Evolutionary conservation across 179 eudicot genomes (phyloP), one percentile per base, ranked within the genome.

Genomic region (Drosera spatulata): DNA sequence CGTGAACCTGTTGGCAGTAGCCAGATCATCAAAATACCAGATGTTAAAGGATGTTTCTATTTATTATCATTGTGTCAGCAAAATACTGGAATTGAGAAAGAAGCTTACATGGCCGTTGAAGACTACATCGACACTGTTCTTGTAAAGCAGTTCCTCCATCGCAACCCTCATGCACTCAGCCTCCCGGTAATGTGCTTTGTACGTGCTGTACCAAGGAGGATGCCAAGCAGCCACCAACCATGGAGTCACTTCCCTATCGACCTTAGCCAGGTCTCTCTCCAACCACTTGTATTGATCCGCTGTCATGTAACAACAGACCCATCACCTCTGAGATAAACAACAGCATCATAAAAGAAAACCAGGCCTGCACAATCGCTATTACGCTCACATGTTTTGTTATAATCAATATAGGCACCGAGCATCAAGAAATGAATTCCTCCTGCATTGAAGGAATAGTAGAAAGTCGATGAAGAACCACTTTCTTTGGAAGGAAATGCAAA

Each of bases 201-300:
- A 93, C 40, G 81, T 68, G 61, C 75, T 81, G 73, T 89, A 93
- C 99, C 99, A 89, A 37, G 99, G 99, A 61, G 97, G 84, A 76
- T 93, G 97, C 97, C 95, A 89, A 60, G 85, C 64, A 61, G 84
- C 95, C 53, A 89, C 77, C 68, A 93, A 70, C 99, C 99, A 93
- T 56, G 99, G 99, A 53, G 99, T 89, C 47, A 69, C 73, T 42
- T 81, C 60, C 59, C 99, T 72, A 71, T 93, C 82, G 9, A 86
- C 95, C 37, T 77, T 80, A 54, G 85, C 90, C 68, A 93, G 73
- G 77, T 93, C 99, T 73, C 69, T 74, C 78, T 78, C 80, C 83
- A 93, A 60, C 99, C 99, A 93, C 80, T 79, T 90, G 86, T 89
- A 93, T 61, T 93, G 99, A 74, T 80, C 91, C 54, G 74, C 99